Evolutionary conservation across 768 basidiomycete species (phyloP).

Genomic region (Termitomyces sp.): DNA sequence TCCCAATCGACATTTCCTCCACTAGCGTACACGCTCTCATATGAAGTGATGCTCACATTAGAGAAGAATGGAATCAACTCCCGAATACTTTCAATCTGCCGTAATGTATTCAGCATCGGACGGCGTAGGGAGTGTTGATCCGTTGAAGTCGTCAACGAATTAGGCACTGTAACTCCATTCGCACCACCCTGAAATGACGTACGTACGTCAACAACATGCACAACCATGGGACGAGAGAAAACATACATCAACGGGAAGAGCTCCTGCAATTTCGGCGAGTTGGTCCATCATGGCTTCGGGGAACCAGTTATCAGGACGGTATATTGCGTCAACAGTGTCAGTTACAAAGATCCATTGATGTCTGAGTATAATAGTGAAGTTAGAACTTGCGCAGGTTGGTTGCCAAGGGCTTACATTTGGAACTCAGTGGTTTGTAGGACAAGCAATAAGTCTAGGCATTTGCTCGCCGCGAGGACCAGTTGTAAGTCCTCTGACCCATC

Average conservation of each 20-base stretch:
- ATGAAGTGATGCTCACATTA: slow-evolving; percentile 80
- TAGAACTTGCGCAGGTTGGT: not conserved
- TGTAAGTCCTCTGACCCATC: slow-evolving; percentile 85
- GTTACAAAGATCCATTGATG: slow-evolving; percentile 99
- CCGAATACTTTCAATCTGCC: slow-evolving; percentile 77
- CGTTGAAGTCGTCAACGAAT: slow-evolving; percentile 21
- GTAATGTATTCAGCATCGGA: slow-evolving; percentile 64
- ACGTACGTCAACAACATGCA: not conserved
- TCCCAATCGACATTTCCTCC: slow-evolving; percentile 85
- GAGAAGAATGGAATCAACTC: slow-evolving; percentile 92
- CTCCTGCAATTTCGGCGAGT: slow-evolving; percentile 77
- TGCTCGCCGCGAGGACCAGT: slow-evolving; percentile 84
- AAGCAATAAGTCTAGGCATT: slow-evolving; percentile 90
- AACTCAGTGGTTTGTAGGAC: slow-evolving; percentile 96
- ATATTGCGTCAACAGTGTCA: slow-evolving; percentile 93
- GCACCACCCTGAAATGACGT: slow-evolving; percentile 20
- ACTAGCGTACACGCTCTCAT: slow-evolving; percentile 86
- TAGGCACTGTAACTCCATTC: slow-evolving; percentile 20
- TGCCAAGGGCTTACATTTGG: slow-evolving; percentile 64
- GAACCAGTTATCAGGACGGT: slow-evolving; percentile 76
- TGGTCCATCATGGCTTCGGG: slow-evolving; percentile 91
- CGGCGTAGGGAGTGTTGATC: slow-evolving; percentile 55
- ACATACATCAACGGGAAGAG: slow-evolving; percentile 46
- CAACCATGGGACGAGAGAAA: not conserved
- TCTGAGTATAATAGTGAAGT: slow-evolving; percentile 28